phyloP scores from a whole-genome alignment of 148 eudicot species.

The Talinum fruticosum region DNA sequence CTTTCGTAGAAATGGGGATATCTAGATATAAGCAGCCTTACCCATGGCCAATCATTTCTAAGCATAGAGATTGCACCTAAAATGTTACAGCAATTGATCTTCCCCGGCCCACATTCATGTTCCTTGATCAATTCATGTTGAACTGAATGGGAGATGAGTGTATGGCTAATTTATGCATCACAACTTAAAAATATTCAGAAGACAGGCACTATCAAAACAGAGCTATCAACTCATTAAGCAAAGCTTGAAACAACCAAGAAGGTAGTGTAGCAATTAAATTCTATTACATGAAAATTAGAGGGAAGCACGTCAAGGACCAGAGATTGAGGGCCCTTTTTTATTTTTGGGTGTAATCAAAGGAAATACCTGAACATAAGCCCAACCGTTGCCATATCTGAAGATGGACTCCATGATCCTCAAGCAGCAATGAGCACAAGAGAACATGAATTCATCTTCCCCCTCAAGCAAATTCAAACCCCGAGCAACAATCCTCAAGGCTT shows the following conservation, averaged over 20 bases:
- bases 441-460: slow-evolving; percentile 99
- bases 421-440: slow-evolving; percentile 97
- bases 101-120: neutral
- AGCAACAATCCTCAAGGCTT: slow-evolving; percentile 75
- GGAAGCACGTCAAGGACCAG: neutral
- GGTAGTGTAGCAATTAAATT: neutral
- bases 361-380: slow-evolving; percentile 95
- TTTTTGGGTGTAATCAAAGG: neutral
- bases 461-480: slow-evolving; percentile 81
- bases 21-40: no score
- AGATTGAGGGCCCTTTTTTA: neutral
- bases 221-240: no score
- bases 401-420: slow-evolving; percentile 76
- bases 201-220: no score
- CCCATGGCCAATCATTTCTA: no score
- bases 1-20: no score
- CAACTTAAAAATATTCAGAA: neutral
- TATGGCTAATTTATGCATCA: neutral
- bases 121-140: neutral
- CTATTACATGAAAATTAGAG: neutral
- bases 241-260: no score
- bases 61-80: no score
- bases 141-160: neutral
- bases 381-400: slow-evolving; percentile 81
- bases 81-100: neutral